Evolutionary conservation across 805 yeast genomes (phyloP), one percentile per base, ranked within the genome.

Genomic region (Monosporozyma yasuniensis): DNA sequence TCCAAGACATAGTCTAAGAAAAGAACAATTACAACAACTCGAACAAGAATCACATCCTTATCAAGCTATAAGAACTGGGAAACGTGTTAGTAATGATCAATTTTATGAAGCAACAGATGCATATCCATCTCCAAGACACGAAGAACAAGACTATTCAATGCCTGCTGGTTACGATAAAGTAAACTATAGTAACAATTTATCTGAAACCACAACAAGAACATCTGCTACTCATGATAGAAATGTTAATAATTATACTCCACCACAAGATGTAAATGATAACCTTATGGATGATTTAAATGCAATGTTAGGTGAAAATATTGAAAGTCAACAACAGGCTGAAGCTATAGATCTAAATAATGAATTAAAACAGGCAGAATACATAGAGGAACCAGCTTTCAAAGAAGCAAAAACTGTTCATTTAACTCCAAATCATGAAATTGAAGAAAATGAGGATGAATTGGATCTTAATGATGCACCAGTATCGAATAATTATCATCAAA

Each of bases 261-360:
- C 22, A 8, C 39, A 35, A 16, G 22, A 19, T 18, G 22, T 35
- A 10, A 18, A 35, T 35, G 56, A 54, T 18, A 50, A 58, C 25
- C 47, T 60, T 38, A 42, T 61, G 21, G 60, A 61, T 22, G 58
- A 60, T 37, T 46, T 60, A 34, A 61, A 61, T 48, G 54, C 61
- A 18, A 61, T 55, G n/a, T 47, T 60, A 9, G 71, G 63, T 4
- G 47, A 50, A 42, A 35, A 47, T 28, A 37, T 37, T 7, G 38
- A 37, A 18, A 16, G 27, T 12, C 22, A 30, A 18, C n/a, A 11
- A 6, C 14, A 9, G 14, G 18, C 25, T n/a, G 45, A 16, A 18
- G 18, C 11, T 18, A 35, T 18, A 4, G 12, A 35, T 4, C 14
- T n/a, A 3, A 16, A 14, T 8, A 35, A 16, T 35, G 39, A 25